Conservation (phyloP, 345 rosid genomes). For the Eucalyptus regnans region DNA sequence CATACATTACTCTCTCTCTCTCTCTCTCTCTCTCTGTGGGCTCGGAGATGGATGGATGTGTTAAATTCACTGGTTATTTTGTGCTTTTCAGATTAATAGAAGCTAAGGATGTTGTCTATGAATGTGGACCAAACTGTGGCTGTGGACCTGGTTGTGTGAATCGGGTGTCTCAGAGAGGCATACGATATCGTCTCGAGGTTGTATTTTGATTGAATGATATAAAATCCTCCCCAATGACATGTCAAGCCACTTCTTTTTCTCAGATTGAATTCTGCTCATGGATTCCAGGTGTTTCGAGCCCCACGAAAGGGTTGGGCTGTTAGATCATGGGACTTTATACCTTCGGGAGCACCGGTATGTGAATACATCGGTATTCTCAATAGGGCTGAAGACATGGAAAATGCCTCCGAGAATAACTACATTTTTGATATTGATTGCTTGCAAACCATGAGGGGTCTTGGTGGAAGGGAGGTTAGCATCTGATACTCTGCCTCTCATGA, state of each 20-base stretch:
- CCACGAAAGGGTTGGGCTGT: constrained; percentile 96
- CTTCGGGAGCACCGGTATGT: constrained; percentile 87
- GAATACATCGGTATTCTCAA: constrained; percentile 70
- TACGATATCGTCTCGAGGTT: constrained; percentile 79
- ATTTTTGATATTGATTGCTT: constrained; percentile 91
- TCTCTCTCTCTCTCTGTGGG: background rate
- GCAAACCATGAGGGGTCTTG: constrained; percentile 87
- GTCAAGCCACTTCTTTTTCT: background rate
- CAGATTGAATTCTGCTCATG: background rate
- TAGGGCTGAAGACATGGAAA: constrained; percentile 67
- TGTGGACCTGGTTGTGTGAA: constrained; percentile 81
- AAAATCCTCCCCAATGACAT: background rate
- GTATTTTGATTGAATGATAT: background rate
- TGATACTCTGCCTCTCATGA: background rate
- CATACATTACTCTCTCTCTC: background rate
- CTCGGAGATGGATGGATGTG: background rate
- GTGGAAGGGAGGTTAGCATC: constrained; percentile 66
- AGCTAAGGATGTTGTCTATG: constrained; percentile 75
- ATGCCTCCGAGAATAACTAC: constrained; percentile 50
- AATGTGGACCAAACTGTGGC: constrained; percentile 90
- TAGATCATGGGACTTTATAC: constrained; percentile 91
- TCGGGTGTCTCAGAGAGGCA: constrained; percentile 62
- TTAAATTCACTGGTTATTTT: background rate
- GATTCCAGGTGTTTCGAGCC: constrained; percentile 67
- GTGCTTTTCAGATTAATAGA: constrained; percentile 46